Conservation (phyloP, 768 basidiomycete species). For the Trametes cingulata region DNA sequence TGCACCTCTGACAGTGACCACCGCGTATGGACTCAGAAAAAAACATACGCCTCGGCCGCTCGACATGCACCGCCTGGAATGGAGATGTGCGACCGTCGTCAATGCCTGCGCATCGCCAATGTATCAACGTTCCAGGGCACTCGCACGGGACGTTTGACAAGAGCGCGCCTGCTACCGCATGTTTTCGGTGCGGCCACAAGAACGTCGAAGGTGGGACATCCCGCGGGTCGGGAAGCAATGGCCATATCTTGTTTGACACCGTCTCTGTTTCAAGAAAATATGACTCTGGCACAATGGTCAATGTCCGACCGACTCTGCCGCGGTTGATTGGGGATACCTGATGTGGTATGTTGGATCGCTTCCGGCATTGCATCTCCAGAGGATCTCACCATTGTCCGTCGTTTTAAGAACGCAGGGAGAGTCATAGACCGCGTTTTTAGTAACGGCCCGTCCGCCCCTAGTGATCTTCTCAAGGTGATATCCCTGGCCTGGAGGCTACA, state of each 20-base stretch:
- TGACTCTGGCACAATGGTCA: slow-evolving; percentile 9
- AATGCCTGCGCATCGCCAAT: slow-evolving; percentile 5
- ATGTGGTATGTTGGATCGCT: slow-evolving; percentile 17
- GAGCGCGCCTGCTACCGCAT: slow-evolving; percentile 18
- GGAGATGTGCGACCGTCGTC: neutral
- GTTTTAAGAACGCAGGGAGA: slow-evolving; percentile 12
- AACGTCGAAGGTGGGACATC: slow-evolving; percentile 19
- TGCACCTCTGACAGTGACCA: neutral
- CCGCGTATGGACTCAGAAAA: neutral
- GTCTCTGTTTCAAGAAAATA: slow-evolving; percentile 1
- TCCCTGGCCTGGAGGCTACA: slow-evolving; percentile 9
- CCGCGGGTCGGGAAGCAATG: slow-evolving; percentile 13
- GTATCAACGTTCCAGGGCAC: slow-evolving; percentile 18
- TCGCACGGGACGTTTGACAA: slow-evolving; percentile 15
- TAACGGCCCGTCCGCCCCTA: slow-evolving; percentile 9
- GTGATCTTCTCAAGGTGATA: slow-evolving; percentile 15
- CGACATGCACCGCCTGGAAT: neutral
- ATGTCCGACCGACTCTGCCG: slow-evolving; percentile 3
- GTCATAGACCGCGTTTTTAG: slow-evolving; percentile 20
- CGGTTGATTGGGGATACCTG: slow-evolving; percentile 14
- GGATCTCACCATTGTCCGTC: slow-evolving; percentile 24
- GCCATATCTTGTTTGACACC: slow-evolving; percentile 15
- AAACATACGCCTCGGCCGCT: neutral
- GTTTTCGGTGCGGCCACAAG: slow-evolving; percentile 21
- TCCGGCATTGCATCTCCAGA: slow-evolving; percentile 15